Evolutionary conservation across 306 rosid species (phyloP).

Genomic region (Carpinus fangiana): DNA sequence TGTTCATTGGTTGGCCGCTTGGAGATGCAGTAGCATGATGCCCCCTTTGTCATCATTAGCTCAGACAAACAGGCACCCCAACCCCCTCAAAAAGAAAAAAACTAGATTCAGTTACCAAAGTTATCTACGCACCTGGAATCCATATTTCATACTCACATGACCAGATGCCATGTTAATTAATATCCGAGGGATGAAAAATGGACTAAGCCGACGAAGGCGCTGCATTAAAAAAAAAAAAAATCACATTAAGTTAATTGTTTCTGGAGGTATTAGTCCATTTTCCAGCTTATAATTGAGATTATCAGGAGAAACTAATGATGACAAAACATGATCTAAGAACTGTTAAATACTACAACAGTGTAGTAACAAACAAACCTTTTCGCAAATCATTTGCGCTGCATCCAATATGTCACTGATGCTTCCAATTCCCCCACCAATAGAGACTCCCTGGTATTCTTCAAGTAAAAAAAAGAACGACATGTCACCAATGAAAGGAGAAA

Average conservation of each 20-base stretch:
- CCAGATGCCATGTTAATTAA: conserved; percentile 97
- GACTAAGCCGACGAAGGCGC: conserved; percentile 95
- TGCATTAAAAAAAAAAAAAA: conserved; percentile 31
- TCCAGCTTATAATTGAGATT: conserved; percentile 20
- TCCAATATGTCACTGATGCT: conserved; percentile 81
- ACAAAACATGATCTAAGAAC: conserved; percentile 14
- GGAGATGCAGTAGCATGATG: background rate
- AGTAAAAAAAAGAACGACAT: conserved; percentile 34
- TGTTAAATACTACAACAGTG: conserved; percentile 2
- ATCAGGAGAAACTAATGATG: conserved; percentile 14
- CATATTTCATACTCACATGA: conserved; percentile 96
- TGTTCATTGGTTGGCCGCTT: background rate
- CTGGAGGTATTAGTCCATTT: conserved; percentile 17
- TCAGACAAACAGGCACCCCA: background rate
- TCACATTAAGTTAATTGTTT: conserved; percentile 11
- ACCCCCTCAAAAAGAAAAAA: background rate
- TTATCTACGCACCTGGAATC: conserved; percentile 67
- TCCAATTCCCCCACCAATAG: conserved; percentile 96
- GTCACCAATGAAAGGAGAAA: conserved; percentile 20
- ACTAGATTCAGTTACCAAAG: conserved; percentile 21
- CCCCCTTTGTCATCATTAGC: background rate
- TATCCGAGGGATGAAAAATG: conserved; percentile 92
- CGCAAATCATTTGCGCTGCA: conserved; percentile 82
- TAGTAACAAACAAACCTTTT: conserved; percentile 56
- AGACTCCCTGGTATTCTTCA: conserved; percentile 66